These are phyloP conservation scores for Ceratobasidium sp. DNA, from an alignment of 1,284 basidiomycete genomes.

Conservation along the genomic window DNA sequence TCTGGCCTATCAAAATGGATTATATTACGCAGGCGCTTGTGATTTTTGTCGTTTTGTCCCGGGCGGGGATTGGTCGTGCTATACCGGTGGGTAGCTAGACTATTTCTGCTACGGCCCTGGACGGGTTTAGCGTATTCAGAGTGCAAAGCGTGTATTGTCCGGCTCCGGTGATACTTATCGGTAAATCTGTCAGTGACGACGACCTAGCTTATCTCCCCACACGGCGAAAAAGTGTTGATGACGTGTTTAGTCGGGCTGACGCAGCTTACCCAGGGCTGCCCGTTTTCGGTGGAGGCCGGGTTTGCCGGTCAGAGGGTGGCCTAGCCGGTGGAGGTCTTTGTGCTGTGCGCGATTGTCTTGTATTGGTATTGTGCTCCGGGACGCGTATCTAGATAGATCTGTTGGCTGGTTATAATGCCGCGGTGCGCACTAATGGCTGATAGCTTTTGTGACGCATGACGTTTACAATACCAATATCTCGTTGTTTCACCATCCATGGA, in stretches of 20 bases:
- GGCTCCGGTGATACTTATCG: neutral
- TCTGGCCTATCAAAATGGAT: neutral
- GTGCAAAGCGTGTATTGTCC: neutral
- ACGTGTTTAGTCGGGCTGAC: neutral
- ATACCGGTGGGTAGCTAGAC: neutral
- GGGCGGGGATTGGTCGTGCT: neutral
- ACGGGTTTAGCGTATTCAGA: neutral
- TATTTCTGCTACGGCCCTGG: neutral
- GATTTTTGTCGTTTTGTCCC: neutral
- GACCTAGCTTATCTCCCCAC: slow-evolving; percentile 21
- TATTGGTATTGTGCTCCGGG: too few relatives aligned
- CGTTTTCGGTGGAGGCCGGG: neutral
- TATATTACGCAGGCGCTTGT: too few relatives aligned
- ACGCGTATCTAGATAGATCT: neutral
- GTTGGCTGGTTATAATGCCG: neutral
- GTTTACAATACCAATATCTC: too few relatives aligned
- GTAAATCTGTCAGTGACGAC: too few relatives aligned
- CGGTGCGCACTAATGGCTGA: neutral
- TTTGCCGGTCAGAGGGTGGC: neutral
- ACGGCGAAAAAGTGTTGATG: neutral
- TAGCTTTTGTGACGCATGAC: neutral
- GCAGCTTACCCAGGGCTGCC: neutral
- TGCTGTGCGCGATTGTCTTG: neutral
- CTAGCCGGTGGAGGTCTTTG: slow-evolving; percentile 1
- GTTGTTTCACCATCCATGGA: slow-evolving; percentile 1